Evolutionary conservation across 1,139 yeast species (phyloP).

Genomic region (Blastobotrys apis): DNA sequence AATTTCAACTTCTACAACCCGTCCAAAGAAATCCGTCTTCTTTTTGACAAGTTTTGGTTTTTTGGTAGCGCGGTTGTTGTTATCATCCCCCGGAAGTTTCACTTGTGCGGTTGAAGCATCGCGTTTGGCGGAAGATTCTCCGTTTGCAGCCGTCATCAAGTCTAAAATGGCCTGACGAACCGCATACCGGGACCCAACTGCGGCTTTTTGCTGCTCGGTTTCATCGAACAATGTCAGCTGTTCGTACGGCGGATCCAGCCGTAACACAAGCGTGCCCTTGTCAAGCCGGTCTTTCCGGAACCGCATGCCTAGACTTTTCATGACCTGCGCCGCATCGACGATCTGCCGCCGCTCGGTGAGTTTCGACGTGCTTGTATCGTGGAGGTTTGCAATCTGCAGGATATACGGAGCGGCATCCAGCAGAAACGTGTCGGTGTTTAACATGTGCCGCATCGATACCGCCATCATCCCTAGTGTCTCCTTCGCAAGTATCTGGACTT

Average conservation of each 20-base stretch:
- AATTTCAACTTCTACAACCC: constrained; percentile 4
- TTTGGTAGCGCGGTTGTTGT: not conserved
- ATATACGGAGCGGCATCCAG: constrained; percentile 34
- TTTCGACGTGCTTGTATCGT: constrained; percentile 20
- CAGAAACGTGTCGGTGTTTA: constrained; percentile 22
- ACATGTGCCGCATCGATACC: constrained; percentile 23
- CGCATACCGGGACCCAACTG: constrained; percentile 29
- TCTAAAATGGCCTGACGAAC: constrained; percentile 26
- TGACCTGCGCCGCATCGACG: constrained; percentile 25
- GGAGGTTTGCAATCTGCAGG: constrained; percentile 30
- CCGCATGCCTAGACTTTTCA: constrained; percentile 28
- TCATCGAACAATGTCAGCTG: constrained; percentile 28
- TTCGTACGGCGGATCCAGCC: constrained; percentile 38
- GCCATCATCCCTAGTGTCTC: constrained; percentile 23
- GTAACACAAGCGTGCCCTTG: constrained; percentile 29
- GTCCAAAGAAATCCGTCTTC: constrained; percentile 18
- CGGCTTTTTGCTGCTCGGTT: constrained; percentile 22
- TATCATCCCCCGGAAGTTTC: not conserved
- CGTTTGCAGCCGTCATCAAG: constrained; percentile 12
- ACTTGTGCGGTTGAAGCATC: constrained; percentile 7
- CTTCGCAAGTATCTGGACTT: constrained; percentile 26
- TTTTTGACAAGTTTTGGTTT: constrained; percentile 14
- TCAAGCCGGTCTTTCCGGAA: constrained; percentile 31
- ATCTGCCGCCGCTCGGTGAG: constrained; percentile 25
- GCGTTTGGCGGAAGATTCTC: constrained; percentile 6